Base-by-base conservation (phyloP, 1,284 basidiomycete genomes). In the Austroboletus rostrupii region DNA sequence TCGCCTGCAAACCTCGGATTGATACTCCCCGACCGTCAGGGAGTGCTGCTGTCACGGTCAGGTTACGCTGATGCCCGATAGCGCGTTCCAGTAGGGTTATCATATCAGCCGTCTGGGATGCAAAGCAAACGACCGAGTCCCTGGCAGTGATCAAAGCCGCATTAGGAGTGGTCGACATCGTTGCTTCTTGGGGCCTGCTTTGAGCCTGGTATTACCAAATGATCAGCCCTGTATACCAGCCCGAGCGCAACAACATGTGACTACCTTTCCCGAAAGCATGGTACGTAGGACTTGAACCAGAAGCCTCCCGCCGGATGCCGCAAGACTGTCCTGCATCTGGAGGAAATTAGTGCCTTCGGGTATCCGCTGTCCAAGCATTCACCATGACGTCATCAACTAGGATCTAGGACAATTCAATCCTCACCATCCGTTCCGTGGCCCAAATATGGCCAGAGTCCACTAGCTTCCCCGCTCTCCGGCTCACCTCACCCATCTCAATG, bases 211-310 rank as follows among this genome's bases (percentile, higher is more conserved):
- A 11, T 47, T 16, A 19, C 36, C 42, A 49, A 17, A 38, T 43
- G 23, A 14, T 44, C 9, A 49, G 31, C 14, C 50, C n/a, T 46
- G 33, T 33, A 33, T 26, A 26, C 3, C 6, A 36, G 21, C 16
- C 9, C 20, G 36, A 45, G 35, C 28, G 35, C 45, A 35, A 38
- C 67, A 81, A 17, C 77, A 78, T 56, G 20, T 48, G 52, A 20
- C 12, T 50, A 69, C 64, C 46, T 66, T 68, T 51, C 68, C 69
- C 1, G 58, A 53, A 9, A 80, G 65, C 67, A 94, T 83, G 44
- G 82, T 70, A 29, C 83, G 73, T 5, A 97, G 68, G 5, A 88
- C 80, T 1, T 79, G 70, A 0, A 93, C 83, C 17, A 97, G 35
- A 39, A 64, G 62, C 29, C 75, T 66, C 0, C 88, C 91, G 0